Conservation (phyloP, 805 yeast genomes). For the Zygosaccharomyces siamensis region DNA sequence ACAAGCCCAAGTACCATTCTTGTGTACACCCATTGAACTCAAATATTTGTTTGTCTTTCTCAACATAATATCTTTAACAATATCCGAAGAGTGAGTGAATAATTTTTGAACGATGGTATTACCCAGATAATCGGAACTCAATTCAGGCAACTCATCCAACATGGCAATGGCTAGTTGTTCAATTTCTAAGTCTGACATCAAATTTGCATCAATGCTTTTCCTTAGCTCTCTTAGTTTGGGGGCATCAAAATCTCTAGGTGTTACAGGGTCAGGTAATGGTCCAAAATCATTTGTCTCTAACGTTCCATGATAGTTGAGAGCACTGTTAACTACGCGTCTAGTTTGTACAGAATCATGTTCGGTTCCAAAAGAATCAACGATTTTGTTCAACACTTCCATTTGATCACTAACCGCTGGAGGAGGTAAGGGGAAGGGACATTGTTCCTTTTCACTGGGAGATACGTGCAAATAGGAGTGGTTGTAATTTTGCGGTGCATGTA, state of each 20-base stretch:
- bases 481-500: slow-evolving; percentile 11
- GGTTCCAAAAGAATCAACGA: slow-evolving; percentile 24
- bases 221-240: slow-evolving; percentile 84
- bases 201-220: slow-evolving; percentile 58
- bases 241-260: slow-evolving; percentile 72
- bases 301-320: slow-evolving; percentile 43
- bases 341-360: slow-evolving; percentile 31
- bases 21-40: slow-evolving; percentile 91
- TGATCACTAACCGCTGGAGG: slow-evolving; percentile 27
- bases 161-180: slow-evolving; percentile 80
- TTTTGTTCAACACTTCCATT: slow-evolving; percentile 15
- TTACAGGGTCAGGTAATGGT: slow-evolving; percentile 68
- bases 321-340: slow-evolving; percentile 42
- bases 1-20: slow-evolving; percentile 99
- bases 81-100: slow-evolving; percentile 64
- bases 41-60: slow-evolving; percentile 70
- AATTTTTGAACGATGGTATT: slow-evolving; percentile 93
- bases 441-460: slow-evolving; percentile 29
- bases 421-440: slow-evolving; percentile 35
- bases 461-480: slow-evolving; percentile 16
- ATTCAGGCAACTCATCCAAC: slow-evolving; percentile 83
- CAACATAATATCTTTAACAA: slow-evolving; percentile 75
- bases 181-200: slow-evolving; percentile 53
- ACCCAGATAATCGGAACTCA: slow-evolving; percentile 89
- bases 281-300: slow-evolving; percentile 52